phyloP scores from a whole-genome alignment of 1,284 basidiomycete species.

The Leccinum griseonigrum region DNA sequence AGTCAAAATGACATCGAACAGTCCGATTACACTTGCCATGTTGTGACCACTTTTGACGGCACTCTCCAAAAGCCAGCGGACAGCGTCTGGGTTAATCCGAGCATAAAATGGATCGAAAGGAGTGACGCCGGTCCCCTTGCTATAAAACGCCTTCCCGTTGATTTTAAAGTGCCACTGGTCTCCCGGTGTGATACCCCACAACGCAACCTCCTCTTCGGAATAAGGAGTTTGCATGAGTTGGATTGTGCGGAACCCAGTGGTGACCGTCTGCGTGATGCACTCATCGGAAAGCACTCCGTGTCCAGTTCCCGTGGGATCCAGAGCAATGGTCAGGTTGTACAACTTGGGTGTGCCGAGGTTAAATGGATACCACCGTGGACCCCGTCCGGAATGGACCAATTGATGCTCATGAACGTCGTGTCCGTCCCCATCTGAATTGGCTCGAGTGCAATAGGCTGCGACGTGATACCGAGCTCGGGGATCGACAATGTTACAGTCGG shows the following conservation, averaged over 20 bases:
- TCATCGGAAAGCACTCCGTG: not conserved
- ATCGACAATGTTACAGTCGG: conserved; percentile 44
- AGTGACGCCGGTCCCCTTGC: conserved; percentile 30
- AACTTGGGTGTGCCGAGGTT: conserved; percentile 54
- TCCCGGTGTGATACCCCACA: conserved; percentile 31
- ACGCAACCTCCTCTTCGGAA: conserved; percentile 41
- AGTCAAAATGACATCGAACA: too few species aligned
- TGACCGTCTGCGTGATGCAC: conserved; percentile 36
- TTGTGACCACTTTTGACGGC: conserved; percentile 42
- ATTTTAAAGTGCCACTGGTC: too few species aligned
- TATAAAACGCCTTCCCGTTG: too few species aligned
- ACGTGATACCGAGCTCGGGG: conserved; percentile 43
- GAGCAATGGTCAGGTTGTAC: conserved; percentile 46
- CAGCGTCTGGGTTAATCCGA: conserved; percentile 48
- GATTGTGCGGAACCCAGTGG: conserved; percentile 59
- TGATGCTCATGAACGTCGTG: conserved; percentile 40
- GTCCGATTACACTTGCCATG: too few species aligned
- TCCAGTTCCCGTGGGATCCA: conserved; percentile 17
- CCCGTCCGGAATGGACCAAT: conserved; percentile 46
- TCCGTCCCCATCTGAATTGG: conserved; percentile 33
- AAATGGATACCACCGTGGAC: conserved; percentile 53
- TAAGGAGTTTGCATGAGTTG: conserved; percentile 50
- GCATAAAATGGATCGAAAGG: conserved; percentile 41
- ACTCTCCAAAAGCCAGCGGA: conserved; percentile 56
- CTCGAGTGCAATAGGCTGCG: conserved; percentile 28